phyloP scores from a whole-genome alignment of 331 rosid genomes.

The Malus hybrid region DNA sequence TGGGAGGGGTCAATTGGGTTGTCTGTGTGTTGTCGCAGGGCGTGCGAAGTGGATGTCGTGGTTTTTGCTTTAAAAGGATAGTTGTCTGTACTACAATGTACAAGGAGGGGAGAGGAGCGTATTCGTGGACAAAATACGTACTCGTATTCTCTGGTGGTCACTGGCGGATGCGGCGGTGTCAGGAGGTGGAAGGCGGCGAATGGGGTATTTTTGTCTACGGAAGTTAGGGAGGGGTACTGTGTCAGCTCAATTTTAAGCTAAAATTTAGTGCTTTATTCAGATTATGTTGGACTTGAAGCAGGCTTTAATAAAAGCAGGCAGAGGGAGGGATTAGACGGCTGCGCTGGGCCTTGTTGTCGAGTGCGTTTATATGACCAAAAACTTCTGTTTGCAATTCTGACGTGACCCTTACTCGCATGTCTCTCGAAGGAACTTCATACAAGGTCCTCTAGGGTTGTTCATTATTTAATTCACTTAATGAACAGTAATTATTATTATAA shows the following conservation, averaged over 20 bases:
- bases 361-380: background rate
- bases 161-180: slow-evolving; percentile 4
- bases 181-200: slow-evolving; percentile 27
- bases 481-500: no score
- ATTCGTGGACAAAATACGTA: slow-evolving; percentile 4
- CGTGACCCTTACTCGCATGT: slow-evolving; percentile 48
- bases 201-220: slow-evolving; percentile 12
- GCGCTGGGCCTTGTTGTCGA: slow-evolving; percentile 62
- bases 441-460: no score
- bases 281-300: background rate
- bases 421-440: background rate
- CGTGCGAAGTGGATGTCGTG: slow-evolving; percentile 39
- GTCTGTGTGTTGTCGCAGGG: slow-evolving; percentile 57
- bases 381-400: slow-evolving; percentile 25
- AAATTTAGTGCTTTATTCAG: background rate
- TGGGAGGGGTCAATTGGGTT: slow-evolving; percentile 9
- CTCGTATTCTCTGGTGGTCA: background rate
- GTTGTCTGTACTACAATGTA: slow-evolving; percentile 26
- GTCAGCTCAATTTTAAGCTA: slow-evolving; percentile 3
- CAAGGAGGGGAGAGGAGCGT: background rate
- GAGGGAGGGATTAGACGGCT: slow-evolving; percentile 55
- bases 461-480: no score
- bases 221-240: background rate
- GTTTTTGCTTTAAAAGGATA: slow-evolving; percentile 30
- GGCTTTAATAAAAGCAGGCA: slow-evolving; percentile 19